Percentiles rank a stretch among this genome's conserved stretches.
Conservation (phyloP, 139 green algal genomes). For the Zygnema cylindricum region DNA sequence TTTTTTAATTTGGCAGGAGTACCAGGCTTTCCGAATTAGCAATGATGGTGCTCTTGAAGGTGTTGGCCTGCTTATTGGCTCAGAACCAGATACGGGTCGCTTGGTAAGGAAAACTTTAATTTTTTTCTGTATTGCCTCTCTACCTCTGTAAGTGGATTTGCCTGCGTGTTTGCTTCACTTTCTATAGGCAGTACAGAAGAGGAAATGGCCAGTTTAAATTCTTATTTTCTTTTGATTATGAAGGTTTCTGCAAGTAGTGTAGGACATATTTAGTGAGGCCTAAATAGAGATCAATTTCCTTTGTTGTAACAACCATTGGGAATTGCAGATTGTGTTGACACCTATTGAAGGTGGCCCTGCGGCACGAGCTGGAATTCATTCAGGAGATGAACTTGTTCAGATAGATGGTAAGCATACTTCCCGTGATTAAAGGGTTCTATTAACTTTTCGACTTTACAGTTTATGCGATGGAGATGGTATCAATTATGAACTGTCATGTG, state of each 20-base stretch:
- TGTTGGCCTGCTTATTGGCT: conserved; percentile 90
- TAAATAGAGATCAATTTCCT: no score
- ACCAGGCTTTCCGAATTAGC: conserved; percentile 79
- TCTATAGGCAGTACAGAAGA: neutral
- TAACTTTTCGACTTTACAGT: no score
- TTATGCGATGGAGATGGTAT: no score
- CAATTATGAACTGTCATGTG: no score
- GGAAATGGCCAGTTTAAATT: neutral
- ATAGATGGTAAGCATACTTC: conserved; percentile 57
- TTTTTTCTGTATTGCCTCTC: conserved; percentile 19
- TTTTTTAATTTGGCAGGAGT: conserved; percentile 69
- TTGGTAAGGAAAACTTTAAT: conserved; percentile 65
- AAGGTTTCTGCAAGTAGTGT: no score
- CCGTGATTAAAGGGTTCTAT: no score
- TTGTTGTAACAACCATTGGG: no score
- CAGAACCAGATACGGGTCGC: conserved; percentile 67
- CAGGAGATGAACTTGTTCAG: conserved; percentile 76
- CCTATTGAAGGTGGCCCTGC: conserved; percentile 87
- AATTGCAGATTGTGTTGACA: conserved; percentile 75
- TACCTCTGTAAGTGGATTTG: no score
- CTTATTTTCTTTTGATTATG: no score
- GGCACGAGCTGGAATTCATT: conserved; percentile 80
- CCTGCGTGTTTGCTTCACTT: no score
- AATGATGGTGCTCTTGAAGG: conserved; percentile 89
- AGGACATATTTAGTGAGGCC: no score